Evolutionary conservation across 805 yeast genomes (phyloP).

Genomic region (Zygotorulaspora florentina): DNA sequence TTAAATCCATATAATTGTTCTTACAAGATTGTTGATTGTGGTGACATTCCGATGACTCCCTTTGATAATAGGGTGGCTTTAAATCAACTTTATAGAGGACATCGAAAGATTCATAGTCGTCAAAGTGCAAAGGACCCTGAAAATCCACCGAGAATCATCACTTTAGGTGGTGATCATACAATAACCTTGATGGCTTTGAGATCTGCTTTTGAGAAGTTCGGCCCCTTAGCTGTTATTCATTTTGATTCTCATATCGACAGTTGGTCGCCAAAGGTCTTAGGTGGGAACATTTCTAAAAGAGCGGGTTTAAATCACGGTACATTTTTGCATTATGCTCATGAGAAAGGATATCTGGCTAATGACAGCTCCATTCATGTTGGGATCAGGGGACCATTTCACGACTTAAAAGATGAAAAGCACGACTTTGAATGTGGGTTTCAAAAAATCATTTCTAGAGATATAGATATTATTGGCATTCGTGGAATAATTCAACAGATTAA

Average conservation of each 20-base stretch:
- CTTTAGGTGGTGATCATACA: slow-evolving; percentile 63
- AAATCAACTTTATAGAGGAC: slow-evolving; percentile 52
- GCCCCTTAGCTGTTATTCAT: slow-evolving; percentile 50
- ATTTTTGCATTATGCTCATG: slow-evolving; percentile 61
- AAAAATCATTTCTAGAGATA: slow-evolving; percentile 42
- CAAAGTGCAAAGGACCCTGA: slow-evolving; percentile 19
- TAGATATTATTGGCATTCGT: slow-evolving; percentile 39
- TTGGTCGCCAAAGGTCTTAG: slow-evolving; percentile 56
- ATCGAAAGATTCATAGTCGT: slow-evolving; percentile 45
- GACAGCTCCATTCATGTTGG: slow-evolving; percentile 55
- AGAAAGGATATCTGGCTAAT: slow-evolving; percentile 50
- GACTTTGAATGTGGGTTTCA: slow-evolving; percentile 47
- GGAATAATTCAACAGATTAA: slow-evolving; percentile 36
- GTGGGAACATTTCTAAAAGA: slow-evolving; percentile 55
- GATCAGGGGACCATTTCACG: slow-evolving; percentile 54
- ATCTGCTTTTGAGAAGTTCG: slow-evolving; percentile 47
- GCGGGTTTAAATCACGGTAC: slow-evolving; percentile 61
- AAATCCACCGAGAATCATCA: slow-evolving; percentile 41
- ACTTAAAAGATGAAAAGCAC: slow-evolving; percentile 46
- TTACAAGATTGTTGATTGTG: slow-evolving; percentile 49
- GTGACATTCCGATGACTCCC: slow-evolving; percentile 59
- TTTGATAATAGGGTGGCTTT: slow-evolving; percentile 54
- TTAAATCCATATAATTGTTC: slow-evolving; percentile 44
- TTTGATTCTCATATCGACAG: slow-evolving; percentile 68
- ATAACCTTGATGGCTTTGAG: slow-evolving; percentile 48